phyloP scores from a whole-genome alignment of 192 early-diverging fungal species.

The Blastocladiella britannica region DNA sequence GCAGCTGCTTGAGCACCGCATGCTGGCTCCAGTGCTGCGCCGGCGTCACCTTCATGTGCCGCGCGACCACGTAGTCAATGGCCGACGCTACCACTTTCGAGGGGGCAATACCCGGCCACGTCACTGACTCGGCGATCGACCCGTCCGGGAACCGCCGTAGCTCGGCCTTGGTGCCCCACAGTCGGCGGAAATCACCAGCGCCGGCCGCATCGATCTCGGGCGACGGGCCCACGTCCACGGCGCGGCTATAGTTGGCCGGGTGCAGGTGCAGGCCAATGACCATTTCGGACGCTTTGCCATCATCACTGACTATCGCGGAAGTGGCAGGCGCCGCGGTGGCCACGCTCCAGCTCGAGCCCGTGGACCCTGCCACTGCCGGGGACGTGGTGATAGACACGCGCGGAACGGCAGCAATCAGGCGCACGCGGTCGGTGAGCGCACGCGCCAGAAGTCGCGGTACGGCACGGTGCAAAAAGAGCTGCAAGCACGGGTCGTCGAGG shows the following conservation, averaged over 20 bases:
- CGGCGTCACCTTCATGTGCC: slow-evolving; percentile 37
- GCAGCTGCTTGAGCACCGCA: slow-evolving; percentile 7
- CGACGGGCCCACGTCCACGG: slow-evolving; percentile 72
- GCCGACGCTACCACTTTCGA: slow-evolving; percentile 58
- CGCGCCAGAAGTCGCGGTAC: slow-evolving; percentile 21
- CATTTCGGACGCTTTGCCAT: slow-evolving; percentile 6
- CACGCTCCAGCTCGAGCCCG: not conserved
- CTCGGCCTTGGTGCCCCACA: slow-evolving; percentile 82
- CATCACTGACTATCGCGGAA: no score
- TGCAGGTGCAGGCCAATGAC: slow-evolving; percentile 55
- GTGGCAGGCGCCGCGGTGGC: no score
- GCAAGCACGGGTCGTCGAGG: not conserved
- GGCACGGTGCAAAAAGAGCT: slow-evolving; percentile 2
- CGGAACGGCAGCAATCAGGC: slow-evolving; percentile 19
- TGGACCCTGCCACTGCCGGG: slow-evolving; percentile 8
- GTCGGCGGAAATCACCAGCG: slow-evolving; percentile 39
- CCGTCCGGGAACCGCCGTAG: slow-evolving; percentile 88
- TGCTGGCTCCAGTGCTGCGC: slow-evolving; percentile 8
- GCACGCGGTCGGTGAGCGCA: slow-evolving; percentile 25
- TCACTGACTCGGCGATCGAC: slow-evolving; percentile 67
- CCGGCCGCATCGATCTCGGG: slow-evolving; percentile 46
- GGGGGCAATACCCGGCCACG: slow-evolving; percentile 53
- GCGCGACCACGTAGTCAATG: slow-evolving; percentile 48
- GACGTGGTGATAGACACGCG: slow-evolving; percentile 16
- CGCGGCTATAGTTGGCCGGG: slow-evolving; percentile 33